Evolutionary conservation across 2,329 filamentous ascomycete species (phyloP).

Genomic region (Plectosphaerella sp.): DNA sequence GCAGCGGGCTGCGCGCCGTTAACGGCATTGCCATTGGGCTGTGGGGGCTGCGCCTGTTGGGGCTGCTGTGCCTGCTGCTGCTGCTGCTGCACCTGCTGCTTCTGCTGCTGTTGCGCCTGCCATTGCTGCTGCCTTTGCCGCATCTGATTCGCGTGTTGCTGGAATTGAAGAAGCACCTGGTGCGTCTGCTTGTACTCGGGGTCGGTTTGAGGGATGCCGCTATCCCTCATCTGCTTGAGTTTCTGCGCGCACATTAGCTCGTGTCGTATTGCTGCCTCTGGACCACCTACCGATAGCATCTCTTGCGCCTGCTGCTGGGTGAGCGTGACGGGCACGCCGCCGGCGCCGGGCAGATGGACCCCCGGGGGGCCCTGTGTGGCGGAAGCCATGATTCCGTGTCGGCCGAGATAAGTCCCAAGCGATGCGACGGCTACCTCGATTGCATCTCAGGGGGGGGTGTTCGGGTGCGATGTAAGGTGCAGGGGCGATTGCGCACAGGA

Average conservation of each 20-base stretch:
- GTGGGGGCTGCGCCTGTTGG: slow-evolving; percentile 28
- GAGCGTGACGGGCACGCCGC: slow-evolving; percentile 58
- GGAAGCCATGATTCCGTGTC: slow-evolving; percentile 60
- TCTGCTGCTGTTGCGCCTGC: slow-evolving; percentile 51
- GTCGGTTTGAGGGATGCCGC: slow-evolving; percentile 75
- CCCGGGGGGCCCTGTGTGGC: slow-evolving; percentile 64
- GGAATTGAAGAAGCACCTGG: slow-evolving; percentile 68
- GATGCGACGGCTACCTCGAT: slow-evolving; percentile 10
- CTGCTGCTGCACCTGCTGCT: slow-evolving; percentile 33
- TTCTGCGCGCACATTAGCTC: slow-evolving; percentile 50
- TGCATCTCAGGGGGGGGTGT: slow-evolving; percentile 11
- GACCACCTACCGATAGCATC: slow-evolving; percentile 29
- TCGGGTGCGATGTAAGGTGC: background rate
- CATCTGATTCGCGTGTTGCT: slow-evolving; percentile 55
- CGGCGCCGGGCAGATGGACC: slow-evolving; percentile 59
- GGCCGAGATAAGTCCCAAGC: slow-evolving; percentile 11
- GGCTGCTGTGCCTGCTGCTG: slow-evolving; percentile 39
- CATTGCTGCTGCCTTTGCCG: slow-evolving; percentile 42
- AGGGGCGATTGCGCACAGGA: too few species aligned
- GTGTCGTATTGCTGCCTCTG: background rate
- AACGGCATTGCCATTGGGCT: slow-evolving; percentile 42
- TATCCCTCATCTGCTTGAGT: slow-evolving; percentile 83
- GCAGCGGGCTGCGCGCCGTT: slow-evolving; percentile 36
- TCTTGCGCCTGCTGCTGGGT: slow-evolving; percentile 77
- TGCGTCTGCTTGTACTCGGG: slow-evolving; percentile 84